These are phyloP conservation scores for Neopestalotiopsis sp. DNA, from an alignment of 2,329 filamentous ascomycete genomes.

Conservation along the genomic window DNA sequence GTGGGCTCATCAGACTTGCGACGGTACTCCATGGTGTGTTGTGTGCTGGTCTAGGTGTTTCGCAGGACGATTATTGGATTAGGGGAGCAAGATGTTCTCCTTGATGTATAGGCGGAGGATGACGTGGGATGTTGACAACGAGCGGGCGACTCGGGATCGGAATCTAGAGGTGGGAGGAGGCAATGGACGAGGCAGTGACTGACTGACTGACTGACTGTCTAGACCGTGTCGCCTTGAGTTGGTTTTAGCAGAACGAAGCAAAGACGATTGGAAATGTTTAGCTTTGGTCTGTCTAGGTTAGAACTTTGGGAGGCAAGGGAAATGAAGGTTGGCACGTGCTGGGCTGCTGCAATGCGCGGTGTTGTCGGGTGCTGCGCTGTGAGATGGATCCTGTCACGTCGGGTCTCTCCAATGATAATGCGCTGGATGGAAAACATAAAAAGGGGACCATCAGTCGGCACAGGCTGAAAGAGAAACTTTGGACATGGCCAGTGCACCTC, in stretches of 20 bases:
- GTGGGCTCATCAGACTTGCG: conserved; percentile 5
- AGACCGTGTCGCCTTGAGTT: background rate
- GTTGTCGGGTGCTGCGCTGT: no score
- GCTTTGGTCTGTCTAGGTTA: background rate
- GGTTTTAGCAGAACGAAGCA: background rate
- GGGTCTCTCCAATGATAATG: no score
- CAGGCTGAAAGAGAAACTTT: no score
- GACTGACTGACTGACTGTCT: background rate
- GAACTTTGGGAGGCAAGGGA: background rate
- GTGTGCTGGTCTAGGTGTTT: background rate
- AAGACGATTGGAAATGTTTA: background rate
- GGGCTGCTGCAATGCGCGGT: no score
- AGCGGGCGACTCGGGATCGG: background rate
- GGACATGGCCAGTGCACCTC: background rate
- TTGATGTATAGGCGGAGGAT: background rate
- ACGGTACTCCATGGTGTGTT: conserved; percentile 14
- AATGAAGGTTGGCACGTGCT: background rate
- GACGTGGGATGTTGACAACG: background rate
- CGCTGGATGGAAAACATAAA: background rate
- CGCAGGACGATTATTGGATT: background rate
- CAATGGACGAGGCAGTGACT: background rate
- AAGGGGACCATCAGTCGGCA: background rate
- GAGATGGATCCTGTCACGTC: no score
- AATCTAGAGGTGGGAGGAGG: no score
- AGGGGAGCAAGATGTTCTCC: background rate